Percentiles rank a stretch among this genome's conserved stretches.
Conservation (phyloP, 2,329 filamentous ascomycete genomes). For the Venturia oleaginea region DNA sequence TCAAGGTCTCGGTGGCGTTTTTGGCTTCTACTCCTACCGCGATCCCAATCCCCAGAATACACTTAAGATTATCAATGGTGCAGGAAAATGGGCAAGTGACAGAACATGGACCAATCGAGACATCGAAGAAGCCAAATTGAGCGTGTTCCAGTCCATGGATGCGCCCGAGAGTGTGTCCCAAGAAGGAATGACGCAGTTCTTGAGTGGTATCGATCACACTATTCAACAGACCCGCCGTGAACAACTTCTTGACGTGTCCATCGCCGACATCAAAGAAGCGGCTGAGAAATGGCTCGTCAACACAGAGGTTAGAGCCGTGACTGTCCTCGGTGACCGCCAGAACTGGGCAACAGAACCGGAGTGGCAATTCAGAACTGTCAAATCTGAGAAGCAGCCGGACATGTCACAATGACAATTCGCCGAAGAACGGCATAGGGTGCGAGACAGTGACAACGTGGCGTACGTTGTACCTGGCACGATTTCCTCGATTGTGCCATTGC, state of each 20-base stretch:
- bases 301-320: slow-evolving; percentile 49
- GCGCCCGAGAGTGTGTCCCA: slow-evolving; percentile 78
- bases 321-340: slow-evolving; percentile 76
- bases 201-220: slow-evolving; percentile 74
- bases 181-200: slow-evolving; percentile 79
- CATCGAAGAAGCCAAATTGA: slow-evolving; percentile 91
- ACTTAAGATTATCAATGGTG: slow-evolving; percentile 71
- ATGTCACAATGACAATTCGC: not conserved
- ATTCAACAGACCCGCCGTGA: slow-evolving; percentile 83
- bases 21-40: slow-evolving; percentile 93
- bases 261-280: slow-evolving; percentile 67
- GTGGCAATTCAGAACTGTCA: not conserved
- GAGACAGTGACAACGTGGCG: not conserved
- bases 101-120: slow-evolving; percentile 75
- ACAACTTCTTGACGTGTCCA: slow-evolving; percentile 76
- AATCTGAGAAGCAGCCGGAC: not conserved
- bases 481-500: not conserved
- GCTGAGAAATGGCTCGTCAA: slow-evolving; percentile 70
- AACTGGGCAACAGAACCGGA: slow-evolving; percentile 56
- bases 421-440: not conserved
- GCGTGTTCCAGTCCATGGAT: slow-evolving; percentile 85
- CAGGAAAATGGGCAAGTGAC: slow-evolving; percentile 74
- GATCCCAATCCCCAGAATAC: slow-evolving; percentile 92
- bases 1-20: slow-evolving; percentile 69
- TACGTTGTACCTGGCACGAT: not conserved